Conservation (phyloP, 768 basidiomycete genomes). For the Termitomyces eurrhizus region DNA sequence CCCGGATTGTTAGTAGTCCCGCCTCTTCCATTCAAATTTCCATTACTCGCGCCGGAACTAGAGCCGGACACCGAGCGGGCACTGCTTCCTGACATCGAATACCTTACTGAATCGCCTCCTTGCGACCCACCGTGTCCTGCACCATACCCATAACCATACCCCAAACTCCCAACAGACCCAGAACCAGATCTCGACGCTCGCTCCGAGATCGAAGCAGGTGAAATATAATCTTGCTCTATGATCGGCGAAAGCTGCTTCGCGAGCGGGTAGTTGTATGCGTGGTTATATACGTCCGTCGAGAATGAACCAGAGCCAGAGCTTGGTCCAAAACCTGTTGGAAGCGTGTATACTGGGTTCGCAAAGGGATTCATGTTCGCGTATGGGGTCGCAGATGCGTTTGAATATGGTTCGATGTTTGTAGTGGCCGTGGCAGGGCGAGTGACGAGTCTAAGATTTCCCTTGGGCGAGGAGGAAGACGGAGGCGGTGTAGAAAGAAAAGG, state of each 20-base stretch:
- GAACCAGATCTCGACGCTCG: neutral
- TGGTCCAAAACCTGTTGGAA: neutral
- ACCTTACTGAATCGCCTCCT: conserved; percentile 9
- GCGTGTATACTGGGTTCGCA: neutral
- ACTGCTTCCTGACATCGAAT: conserved; percentile 12
- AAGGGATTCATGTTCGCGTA: neutral
- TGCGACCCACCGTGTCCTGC: conserved; percentile 15
- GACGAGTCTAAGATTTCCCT: conserved; percentile 29
- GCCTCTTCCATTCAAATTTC: neutral
- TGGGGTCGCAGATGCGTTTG: neutral
- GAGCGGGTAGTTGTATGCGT: conserved; percentile 35
- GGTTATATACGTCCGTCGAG: conserved; percentile 29
- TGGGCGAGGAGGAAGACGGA: conserved; percentile 20
- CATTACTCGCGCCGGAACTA: neutral
- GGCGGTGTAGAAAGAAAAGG: conserved; percentile 18
- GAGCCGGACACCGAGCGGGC: neutral
- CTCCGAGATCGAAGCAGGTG: conserved; percentile 26
- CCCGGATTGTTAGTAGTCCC: conserved; percentile 26
- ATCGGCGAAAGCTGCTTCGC: conserved; percentile 62
- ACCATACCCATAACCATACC: conserved; percentile 1
- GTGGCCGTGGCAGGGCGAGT: conserved; percentile 21
- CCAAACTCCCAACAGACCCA: neutral
- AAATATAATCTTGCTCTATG: conserved; percentile 59
- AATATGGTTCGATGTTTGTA: conserved; percentile 1
- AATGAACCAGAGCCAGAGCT: neutral